Evolutionary conservation across 331 rosid species (phyloP), one percentile per base, ranked within the genome.

Genomic region (Phaseolus coccineus): DNA sequence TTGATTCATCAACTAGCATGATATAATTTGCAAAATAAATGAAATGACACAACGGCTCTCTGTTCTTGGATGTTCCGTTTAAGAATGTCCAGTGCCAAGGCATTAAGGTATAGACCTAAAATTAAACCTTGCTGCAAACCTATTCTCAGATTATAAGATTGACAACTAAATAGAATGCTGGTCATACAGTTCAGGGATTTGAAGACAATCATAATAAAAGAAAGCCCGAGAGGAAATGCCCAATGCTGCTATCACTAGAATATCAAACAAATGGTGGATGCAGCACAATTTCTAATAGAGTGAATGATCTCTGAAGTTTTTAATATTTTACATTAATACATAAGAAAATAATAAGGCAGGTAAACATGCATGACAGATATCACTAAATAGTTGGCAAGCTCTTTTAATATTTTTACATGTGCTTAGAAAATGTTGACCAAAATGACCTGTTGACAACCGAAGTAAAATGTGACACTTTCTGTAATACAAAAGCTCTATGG

Each of bases 71-170:
- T 19, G 28, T 19, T 47, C 48, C 39, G 12, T 59, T 47, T 40
- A 58, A 59, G 70, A 74, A 75, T 62, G 33, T 61, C 71, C 12
- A 61, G 12, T 61, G 61, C 48, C 79, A 75, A 59, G 69, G 9
- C 28, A 0, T 16, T 15, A n/a, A 58, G 3, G 1, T 59, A 46
- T 8, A 61, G 35, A 59, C 59, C 42, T 3, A 30, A 55, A 13
- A 39, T 40, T 53, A 73, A 8, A 5, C 40, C 28, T 37, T 14
- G 55, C 16, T 22, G 67, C 24, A 24, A 56, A 37, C 25, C 77
- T 56, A 73, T 73, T 24, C 68, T 22, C 13, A 3, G 44, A 44
- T 13, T 39, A 39, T 8, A 39, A 53, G 53, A 55, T 25, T 33
- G 53, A 11, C 22, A n/a, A n/a, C n/a, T n/a, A 33, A 50, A 53